A percentile compares a stretch with the other conserved stretches of the same genome.
Evolutionary conservation across 1,284 basidiomycete species (phyloP).

Genomic region (Tremellales sp.): DNA sequence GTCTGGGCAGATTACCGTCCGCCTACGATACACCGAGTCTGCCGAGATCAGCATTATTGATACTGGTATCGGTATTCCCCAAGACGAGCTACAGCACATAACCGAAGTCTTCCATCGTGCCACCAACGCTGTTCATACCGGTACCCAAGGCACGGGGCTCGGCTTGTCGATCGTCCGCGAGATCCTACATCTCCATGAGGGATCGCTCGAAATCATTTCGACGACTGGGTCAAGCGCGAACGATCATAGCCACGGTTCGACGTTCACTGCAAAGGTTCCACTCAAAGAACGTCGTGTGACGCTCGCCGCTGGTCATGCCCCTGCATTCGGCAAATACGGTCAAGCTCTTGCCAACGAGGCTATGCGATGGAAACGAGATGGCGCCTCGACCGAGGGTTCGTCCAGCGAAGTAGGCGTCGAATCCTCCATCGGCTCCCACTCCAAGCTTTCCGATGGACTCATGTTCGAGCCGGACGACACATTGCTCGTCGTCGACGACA

Average conservation of each 20-base stretch:
- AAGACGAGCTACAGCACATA: constrained; percentile 19
- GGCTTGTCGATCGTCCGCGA: constrained; percentile 40
- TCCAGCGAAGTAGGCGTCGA: constrained; percentile 4
- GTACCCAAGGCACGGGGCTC: constrained; percentile 28
- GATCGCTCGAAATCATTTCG: constrained; percentile 41
- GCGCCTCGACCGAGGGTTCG: constrained; percentile 6
- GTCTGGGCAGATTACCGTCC: constrained; percentile 31
- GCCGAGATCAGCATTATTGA: constrained; percentile 43
- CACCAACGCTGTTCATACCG: constrained; percentile 20
- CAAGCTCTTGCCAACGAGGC: constrained; percentile 36
- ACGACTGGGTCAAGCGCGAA: constrained; percentile 22
- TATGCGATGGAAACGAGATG: constrained; percentile 25
- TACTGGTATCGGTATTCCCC: constrained; percentile 48
- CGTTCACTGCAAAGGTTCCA: constrained; percentile 22
- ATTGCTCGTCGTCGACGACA: constrained; percentile 38
- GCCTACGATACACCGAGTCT: constrained; percentile 21
- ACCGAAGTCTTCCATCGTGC: constrained; percentile 36
- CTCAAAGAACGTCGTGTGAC: constrained; percentile 3
- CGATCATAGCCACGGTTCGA: constrained; percentile 32
- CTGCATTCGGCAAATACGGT: constrained; percentile 25
- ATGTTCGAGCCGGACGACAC: constrained; percentile 29
- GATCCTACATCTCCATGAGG: constrained; percentile 49
- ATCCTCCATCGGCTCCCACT: constrained; percentile 6
- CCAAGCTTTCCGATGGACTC: constrained; percentile 15
- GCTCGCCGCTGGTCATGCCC: constrained; percentile 5